phyloP scores from a whole-genome alignment of 2,329 filamentous ascomycete species.

The Phyllosticta citriasiana region DNA sequence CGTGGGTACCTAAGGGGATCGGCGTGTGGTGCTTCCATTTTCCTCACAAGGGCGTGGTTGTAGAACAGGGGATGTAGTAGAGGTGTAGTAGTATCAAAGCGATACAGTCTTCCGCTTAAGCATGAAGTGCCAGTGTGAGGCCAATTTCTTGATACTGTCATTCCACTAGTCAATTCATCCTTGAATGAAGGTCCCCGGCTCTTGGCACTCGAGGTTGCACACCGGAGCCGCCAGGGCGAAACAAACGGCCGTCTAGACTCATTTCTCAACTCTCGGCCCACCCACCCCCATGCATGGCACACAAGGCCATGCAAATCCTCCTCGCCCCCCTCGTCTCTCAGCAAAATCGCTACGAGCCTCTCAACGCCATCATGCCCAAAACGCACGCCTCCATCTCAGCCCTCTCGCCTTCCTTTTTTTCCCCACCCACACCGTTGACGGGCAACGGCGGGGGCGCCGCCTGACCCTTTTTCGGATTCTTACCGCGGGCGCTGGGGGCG shows the following conservation, averaged over 20 bases:
- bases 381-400: slow-evolving; percentile 58
- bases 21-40: background rate
- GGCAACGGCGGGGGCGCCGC: slow-evolving; percentile 10
- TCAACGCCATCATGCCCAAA: slow-evolving; percentile 67
- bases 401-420: slow-evolving; percentile 33
- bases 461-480: slow-evolving; percentile 25
- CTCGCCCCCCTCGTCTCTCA: background rate
- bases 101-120: background rate
- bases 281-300: background rate
- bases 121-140: background rate
- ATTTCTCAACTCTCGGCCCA: background rate
- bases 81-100: background rate
- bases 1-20: background rate
- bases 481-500: slow-evolving; percentile 22
- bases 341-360: slow-evolving; percentile 39
- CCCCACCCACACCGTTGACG: slow-evolving; percentile 14
- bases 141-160: background rate
- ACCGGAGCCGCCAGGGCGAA: background rate
- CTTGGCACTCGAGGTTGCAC: background rate
- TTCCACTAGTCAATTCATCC: background rate
- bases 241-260: background rate
- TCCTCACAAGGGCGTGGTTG: background rate
- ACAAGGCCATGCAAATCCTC: background rate
- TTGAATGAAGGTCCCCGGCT: background rate
- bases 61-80: background rate